phyloP scores from a whole-genome alignment of 257 asterid genomes.

The Fraxinus quadrangulata region DNA sequence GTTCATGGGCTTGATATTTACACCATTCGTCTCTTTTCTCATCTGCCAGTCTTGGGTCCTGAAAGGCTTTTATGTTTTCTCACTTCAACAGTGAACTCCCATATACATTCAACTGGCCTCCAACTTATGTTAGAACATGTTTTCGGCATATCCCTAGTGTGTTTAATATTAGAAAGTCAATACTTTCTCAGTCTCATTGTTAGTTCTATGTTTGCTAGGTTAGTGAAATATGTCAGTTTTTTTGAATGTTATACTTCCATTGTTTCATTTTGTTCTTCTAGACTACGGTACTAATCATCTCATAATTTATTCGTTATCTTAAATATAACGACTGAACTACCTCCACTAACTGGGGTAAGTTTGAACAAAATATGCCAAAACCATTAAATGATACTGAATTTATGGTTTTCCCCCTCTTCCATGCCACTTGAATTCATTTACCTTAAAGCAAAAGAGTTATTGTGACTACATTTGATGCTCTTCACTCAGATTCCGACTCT shows the following conservation, averaged over 20 bases:
- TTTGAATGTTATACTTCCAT: neutral
- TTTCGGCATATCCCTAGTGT: neutral
- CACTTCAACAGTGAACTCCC: neutral
- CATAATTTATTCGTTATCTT: too few relatives aligned
- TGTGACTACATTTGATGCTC: conserved; percentile 8
- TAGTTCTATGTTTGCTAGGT: neutral
- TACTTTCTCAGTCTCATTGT: neutral
- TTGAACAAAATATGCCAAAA: too few relatives aligned
- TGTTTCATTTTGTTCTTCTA: neutral
- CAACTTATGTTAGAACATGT: neutral
- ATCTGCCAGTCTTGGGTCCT: neutral
- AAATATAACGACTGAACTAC: too few relatives aligned
- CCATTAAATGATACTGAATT: too few relatives aligned
- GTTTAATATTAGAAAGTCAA: too few relatives aligned
- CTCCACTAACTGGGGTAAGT: too few relatives aligned
- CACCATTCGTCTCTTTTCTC: neutral
- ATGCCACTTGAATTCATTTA: neutral
- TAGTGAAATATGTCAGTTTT: neutral
- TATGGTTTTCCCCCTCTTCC: neutral
- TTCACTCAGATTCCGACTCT: conserved; percentile 51
- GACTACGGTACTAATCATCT: neutral
- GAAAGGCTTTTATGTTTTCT: neutral
- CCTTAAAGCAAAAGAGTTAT: neutral
- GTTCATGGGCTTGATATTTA: neutral
- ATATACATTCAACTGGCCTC: neutral